Base-by-base conservation (phyloP, 805 yeast genomes). In the Cyberlindnera petersonii region DNA sequence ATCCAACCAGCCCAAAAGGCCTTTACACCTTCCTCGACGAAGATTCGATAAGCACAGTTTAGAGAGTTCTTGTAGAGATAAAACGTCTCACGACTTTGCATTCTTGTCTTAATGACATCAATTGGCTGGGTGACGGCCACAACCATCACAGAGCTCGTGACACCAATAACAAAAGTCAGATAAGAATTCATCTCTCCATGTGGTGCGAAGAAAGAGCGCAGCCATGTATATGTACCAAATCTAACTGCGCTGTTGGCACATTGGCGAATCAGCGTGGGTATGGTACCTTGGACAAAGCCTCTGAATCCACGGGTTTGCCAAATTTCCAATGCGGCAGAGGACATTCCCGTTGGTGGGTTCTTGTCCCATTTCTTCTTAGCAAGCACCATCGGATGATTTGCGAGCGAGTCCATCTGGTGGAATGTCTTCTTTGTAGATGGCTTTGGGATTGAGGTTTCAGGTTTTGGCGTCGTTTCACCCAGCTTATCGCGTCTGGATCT, bases 51-150 rank as follows among this genome's bases (percentile, higher is more conserved):
- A 6, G 71, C 65, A 55, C 80, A 72, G 15, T 77, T 72, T 52
- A 83, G 61, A 6, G 86, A 68, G 60, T 82, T 86, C 42, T 68
- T 71, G 56, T 81, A 82, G 3, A 74, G 50, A 5, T 59, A 52
- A 52, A 70, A 70, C n/a, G 82, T 77, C 55, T 80, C 77, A 52
- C 79, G 75, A 53, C 87, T 76, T 61, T 88, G 96, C 76, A 88
- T 76, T 55, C 95, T 74, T 3, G 96, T 77, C 64, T 89, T 89
- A 33, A 89, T 63, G 3, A 86, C 86, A 63, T 89, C 97, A 21
- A 89, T 66, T 0, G 97, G 97, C 63, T 87, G 98, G 1, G 96
- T 89, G 0, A 75, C 65, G 0, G 75, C 77, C 17, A 86, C 84
- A 21, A 86, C 94, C 0, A 87, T 82, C 4, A 74, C 61, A 0